These are phyloP conservation scores for Xylariomycetidae sp. DNA, from an alignment of 2,329 filamentous ascomycete genomes.

Conservation along the genomic window DNA sequence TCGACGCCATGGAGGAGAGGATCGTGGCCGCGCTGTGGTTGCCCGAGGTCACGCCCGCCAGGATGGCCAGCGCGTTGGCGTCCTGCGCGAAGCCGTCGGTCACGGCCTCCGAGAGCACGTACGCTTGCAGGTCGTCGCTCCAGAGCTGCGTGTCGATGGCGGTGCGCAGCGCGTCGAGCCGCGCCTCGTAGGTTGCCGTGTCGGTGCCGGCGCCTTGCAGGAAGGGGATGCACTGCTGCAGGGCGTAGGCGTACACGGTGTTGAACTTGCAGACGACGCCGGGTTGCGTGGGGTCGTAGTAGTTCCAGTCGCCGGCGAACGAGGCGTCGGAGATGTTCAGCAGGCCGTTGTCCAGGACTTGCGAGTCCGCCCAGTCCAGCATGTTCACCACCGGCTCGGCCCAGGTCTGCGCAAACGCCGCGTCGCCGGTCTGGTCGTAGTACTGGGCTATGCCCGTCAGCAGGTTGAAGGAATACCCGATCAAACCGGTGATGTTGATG, in stretches of 20 bases:
- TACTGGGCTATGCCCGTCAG: slow-evolving; percentile 22
- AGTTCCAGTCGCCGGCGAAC: slow-evolving; percentile 30
- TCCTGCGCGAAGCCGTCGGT: slow-evolving; percentile 23
- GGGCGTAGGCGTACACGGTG: slow-evolving; percentile 24
- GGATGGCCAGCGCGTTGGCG: slow-evolving; percentile 26
- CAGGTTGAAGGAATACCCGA: slow-evolving; percentile 28
- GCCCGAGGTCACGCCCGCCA: too few species aligned
- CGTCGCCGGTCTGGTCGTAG: slow-evolving; percentile 24
- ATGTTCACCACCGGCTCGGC: slow-evolving; percentile 21
- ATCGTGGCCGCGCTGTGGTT: too few species aligned
- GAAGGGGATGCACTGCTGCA: slow-evolving; percentile 19
- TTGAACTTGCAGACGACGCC: slow-evolving; percentile 28
- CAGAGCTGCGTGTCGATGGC: slow-evolving; percentile 22
- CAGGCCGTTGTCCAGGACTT: slow-evolving; percentile 17
- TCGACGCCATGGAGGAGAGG: not conserved
- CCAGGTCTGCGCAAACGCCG: slow-evolving; percentile 21
- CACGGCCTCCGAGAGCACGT: slow-evolving; percentile 17
- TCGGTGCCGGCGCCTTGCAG: slow-evolving; percentile 18
- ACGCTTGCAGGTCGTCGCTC: slow-evolving; percentile 19
- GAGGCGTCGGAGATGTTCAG: slow-evolving; percentile 22
- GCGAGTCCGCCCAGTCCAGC: slow-evolving; percentile 30
- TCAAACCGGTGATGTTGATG: slow-evolving; percentile 24
- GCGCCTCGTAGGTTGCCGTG: slow-evolving; percentile 12
- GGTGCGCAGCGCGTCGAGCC: slow-evolving; percentile 17
- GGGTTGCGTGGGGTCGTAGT: slow-evolving; percentile 26